Base-by-base conservation (phyloP, 768 basidiomycete species). In the Macrocybe gigantea region DNA sequence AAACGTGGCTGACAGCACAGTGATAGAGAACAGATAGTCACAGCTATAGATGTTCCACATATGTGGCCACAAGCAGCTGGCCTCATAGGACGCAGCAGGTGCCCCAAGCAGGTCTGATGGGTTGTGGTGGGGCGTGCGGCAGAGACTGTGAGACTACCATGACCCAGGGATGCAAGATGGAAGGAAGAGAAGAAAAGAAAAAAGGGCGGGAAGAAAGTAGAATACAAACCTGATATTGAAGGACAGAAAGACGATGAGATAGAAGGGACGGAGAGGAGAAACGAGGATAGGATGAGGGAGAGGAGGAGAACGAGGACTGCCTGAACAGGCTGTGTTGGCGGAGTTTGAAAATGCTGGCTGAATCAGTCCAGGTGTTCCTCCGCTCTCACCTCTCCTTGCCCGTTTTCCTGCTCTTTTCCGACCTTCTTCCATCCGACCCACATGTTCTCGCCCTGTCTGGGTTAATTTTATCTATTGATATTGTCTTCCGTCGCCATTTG, bases 291-390 rank as follows among this genome's bases (percentile, higher is more conserved):
- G 55, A 55, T 61, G 53, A 52, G 56, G 57, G 50, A 53, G 54
- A 46, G 52, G 58, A 53, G 56, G 57, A 50, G 55, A 66, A 69
- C 69, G 71, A 70, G 64, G 63, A 65, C 67, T 66, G 66, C 64
- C 68, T 66, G 68, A 65, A 65, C 64, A 67, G 64, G 65, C 63
- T 65, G 63, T 76, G 77, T 66, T 53, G 36, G 58, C 77, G 77
- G 77, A 78, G 75, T 70, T 71, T 72, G 45, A 79, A 74, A 63
- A 58, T 44, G 31, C 59, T 58, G 56, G 56, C 60, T 61, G 57
- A 54, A 57, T 61, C 56, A 55, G 53, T 56, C 50, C 44, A 32
- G 35, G 33, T 45, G 32, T 50, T 38, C 49, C 33, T 31, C 38
- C 31, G 38, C 36, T 50, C 37, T 30, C 22, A 14, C 32, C 30